phyloP scores from a whole-genome alignment of 805 yeast species.

The Yamadazyma laniorum region DNA sequence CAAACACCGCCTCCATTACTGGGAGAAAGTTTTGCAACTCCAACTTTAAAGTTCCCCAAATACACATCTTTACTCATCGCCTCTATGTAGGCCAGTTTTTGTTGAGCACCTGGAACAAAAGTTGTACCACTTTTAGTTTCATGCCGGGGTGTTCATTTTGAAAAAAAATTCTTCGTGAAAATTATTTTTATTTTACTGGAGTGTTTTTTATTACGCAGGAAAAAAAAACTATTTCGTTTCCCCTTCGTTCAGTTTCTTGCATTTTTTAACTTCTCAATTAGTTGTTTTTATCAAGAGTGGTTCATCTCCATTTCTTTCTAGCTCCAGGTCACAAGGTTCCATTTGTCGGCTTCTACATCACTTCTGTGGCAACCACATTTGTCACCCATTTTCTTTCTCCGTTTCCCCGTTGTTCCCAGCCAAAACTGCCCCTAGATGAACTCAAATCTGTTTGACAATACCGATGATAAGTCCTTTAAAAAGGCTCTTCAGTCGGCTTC shows the following conservation, averaged over 20 bases:
- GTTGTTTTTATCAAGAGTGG: slow-evolving; percentile 1
- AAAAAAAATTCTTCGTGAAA: not conserved
- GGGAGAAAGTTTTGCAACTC: too few relatives aligned
- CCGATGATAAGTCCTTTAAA: slow-evolving; percentile 14
- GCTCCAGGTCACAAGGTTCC: too few relatives aligned
- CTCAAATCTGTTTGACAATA: slow-evolving; percentile 1
- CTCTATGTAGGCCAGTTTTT: too few relatives aligned
- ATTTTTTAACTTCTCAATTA: slow-evolving; percentile 1
- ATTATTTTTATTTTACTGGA: slow-evolving; percentile 1
- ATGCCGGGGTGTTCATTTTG: not conserved
- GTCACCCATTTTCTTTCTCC: not conserved
- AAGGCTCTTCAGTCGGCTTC: slow-evolving; percentile 15
- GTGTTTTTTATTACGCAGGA: slow-evolving; percentile 10
- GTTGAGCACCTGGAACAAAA: too few relatives aligned
- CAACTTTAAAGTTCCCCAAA: too few relatives aligned
- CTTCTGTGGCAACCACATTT: too few relatives aligned
- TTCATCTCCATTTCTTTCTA: too few relatives aligned
- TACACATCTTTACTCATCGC: too few relatives aligned
- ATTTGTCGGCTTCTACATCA: too few relatives aligned
- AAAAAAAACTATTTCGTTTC: slow-evolving; percentile 8
- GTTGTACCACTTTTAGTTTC: not conserved
- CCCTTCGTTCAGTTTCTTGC: slow-evolving; percentile 6
- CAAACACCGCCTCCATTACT: too few relatives aligned
- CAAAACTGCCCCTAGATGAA: slow-evolving; percentile 1
- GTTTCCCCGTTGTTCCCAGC: not conserved